Evolutionary conservation across 805 yeast genomes (phyloP).

Genomic region (Yarrowia divulgata): DNA sequence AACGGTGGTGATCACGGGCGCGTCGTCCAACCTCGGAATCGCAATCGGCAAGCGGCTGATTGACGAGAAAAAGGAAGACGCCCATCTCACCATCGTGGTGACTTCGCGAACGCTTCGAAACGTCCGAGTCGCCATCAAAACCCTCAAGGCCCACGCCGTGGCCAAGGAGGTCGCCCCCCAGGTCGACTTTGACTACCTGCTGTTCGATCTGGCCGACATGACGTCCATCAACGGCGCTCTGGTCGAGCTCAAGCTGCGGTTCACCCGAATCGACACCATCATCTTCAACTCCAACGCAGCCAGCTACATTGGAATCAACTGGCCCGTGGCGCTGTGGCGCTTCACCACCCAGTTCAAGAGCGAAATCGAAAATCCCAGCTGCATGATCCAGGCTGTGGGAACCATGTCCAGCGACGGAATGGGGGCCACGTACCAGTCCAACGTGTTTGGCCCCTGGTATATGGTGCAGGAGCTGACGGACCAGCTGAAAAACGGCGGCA

Average conservation of each 20-base stretch:
- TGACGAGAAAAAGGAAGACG: conserved; percentile 60
- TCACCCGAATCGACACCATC: conserved; percentile 73
- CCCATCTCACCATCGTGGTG: conserved; percentile 76
- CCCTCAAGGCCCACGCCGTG: conserved; percentile 52
- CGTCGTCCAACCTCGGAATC: conserved; percentile 65
- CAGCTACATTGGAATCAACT: conserved; percentile 84
- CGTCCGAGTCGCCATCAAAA: conserved; percentile 74
- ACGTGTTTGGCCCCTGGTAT: conserved; percentile 95
- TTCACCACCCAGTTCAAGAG: conserved; percentile 69
- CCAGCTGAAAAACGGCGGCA: conserved; percentile 65
- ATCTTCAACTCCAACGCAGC: conserved; percentile 92
- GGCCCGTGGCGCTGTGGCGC: conserved; percentile 78
- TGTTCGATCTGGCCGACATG: conserved; percentile 92
- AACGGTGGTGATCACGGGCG: conserved; percentile 36
- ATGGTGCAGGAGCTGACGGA: conserved; percentile 70
- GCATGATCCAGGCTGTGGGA: conserved; percentile 83
- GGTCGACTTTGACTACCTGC: conserved; percentile 83
- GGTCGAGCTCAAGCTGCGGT: conserved; percentile 70
- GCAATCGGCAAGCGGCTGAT: conserved; percentile 84
- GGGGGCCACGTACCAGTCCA: conserved; percentile 91
- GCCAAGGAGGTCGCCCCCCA: conserved; percentile 58
- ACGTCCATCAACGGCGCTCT: conserved; percentile 79
- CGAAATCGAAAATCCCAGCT: conserved; percentile 88
- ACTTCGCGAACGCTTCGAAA: conserved; percentile 90
- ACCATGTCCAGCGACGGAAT: conserved; percentile 75